Evolutionary conservation across 176 grass and related monocot genomes (phyloP).

Genomic region (Tillandsia leiboldiana): DNA sequence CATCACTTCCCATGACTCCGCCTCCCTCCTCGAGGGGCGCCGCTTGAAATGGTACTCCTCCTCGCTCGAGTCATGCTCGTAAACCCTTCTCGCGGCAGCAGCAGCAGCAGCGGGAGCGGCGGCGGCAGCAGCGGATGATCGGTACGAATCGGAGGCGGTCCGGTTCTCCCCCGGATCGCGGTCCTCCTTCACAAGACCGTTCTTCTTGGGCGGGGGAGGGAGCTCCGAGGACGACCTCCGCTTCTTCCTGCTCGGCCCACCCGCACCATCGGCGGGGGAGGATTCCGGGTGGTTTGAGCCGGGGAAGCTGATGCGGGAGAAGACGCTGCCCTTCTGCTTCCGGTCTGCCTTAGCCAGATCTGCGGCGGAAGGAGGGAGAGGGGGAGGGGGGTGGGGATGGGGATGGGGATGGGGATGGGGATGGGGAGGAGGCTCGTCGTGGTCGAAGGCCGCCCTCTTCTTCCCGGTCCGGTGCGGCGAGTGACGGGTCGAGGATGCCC

Average conservation of each 20-base stretch:
- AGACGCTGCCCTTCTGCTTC: constrained; percentile 79
- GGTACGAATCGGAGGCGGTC: too few relatives aligned
- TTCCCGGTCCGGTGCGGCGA: constrained; percentile 47
- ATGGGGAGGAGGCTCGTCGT: constrained; percentile 28
- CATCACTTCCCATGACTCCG: constrained; percentile 27
- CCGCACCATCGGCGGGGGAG: constrained; percentile 8
- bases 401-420: constrained; percentile 23
- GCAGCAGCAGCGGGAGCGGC: too few relatives aligned
- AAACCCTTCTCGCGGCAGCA: neutral
- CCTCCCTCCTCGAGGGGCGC: constrained; percentile 48
- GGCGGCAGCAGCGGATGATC: too few relatives aligned
- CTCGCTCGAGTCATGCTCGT: constrained; percentile 24
- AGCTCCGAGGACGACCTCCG: constrained; percentile 38
- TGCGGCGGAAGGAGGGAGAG: constrained; percentile 21
- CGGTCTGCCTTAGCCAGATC: constrained; percentile 19
- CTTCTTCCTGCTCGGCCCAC: constrained; percentile 40
- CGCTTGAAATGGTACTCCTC: constrained; percentile 94
- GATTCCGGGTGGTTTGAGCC: constrained; percentile 12
- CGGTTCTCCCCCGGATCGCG: neutral
- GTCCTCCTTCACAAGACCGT: constrained; percentile 19
- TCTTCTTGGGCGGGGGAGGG: constrained; percentile 28
- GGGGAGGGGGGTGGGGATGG: constrained; percentile 23
- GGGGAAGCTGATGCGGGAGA: constrained; percentile 94
- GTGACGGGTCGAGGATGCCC: constrained; percentile 26
- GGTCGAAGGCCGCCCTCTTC: constrained; percentile 55